Conservation (phyloP, 441 rosid genomes). For the Pelargonium cotyledonis region DNA sequence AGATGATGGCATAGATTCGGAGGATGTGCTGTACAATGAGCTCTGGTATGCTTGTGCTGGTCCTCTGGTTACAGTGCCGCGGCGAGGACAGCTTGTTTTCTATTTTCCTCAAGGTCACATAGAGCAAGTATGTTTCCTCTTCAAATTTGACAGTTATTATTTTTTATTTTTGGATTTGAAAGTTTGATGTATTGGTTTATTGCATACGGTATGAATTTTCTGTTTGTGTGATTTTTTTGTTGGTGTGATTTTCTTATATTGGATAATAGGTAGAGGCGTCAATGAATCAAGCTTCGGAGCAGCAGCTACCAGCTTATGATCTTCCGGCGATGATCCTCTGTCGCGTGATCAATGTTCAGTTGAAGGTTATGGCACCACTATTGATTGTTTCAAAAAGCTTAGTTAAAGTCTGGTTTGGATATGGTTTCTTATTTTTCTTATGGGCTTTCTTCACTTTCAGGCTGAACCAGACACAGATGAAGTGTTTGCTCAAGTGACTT, state of each 20-base stretch:
- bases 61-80: conserved; percentile 90
- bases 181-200: neutral
- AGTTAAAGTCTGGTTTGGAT: neutral
- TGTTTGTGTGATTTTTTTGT: neutral
- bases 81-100: conserved; percentile 71
- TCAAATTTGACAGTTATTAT: neutral
- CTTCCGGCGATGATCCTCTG: conserved; percentile 80
- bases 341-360: conserved; percentile 69
- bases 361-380: conserved; percentile 39
- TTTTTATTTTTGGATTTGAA: neutral
- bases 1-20: conserved; percentile 44
- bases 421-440: neutral
- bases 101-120: conserved; percentile 98
- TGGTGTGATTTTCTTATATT: conserved; percentile 2
- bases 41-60: conserved; percentile 99
- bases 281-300: conserved; percentile 77
- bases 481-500: conserved; percentile 88
- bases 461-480: conserved; percentile 96
- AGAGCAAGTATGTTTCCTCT: conserved; percentile 56
- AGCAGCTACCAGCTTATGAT: conserved; percentile 80
- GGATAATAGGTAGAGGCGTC: conserved; percentile 80
- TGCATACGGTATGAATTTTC: neutral
- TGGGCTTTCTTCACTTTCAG: conserved; percentile 27
- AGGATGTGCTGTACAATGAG: conserved; percentile 73
- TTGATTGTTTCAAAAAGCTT: neutral